phyloP scores from a whole-genome alignment of 345 rosid species.

The Gossypium rotundifolium region DNA sequence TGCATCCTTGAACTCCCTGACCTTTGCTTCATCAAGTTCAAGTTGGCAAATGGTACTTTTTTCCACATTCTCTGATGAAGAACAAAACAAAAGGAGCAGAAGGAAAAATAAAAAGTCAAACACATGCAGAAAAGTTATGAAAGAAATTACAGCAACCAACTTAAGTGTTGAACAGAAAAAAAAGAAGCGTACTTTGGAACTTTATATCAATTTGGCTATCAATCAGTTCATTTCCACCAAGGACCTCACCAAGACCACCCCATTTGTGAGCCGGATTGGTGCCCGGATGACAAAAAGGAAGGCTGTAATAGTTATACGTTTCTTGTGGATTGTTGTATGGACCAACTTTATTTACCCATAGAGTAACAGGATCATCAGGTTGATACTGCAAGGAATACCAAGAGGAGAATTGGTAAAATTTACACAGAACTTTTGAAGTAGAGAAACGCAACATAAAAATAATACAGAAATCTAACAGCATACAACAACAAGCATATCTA shows the following conservation, averaged over 20 bases:
- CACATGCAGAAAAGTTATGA: neutral
- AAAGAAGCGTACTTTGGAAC: constrained; percentile 59
- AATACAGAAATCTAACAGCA: neutral
- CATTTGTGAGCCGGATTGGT: constrained; percentile 74
- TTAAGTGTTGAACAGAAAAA: neutral
- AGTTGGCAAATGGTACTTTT: constrained; percentile 52
- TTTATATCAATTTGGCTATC: constrained; percentile 83
- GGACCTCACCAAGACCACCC: constrained; percentile 99
- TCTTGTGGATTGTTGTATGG: constrained; percentile 99
- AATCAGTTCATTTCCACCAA: constrained; percentile 98
- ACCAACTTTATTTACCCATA: constrained; percentile 99
- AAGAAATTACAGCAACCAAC: constrained; percentile 4
- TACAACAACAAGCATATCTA: neutral
- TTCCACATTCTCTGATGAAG: constrained; percentile 56
- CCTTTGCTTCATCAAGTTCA: constrained; percentile 66
- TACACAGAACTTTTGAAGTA: neutral
- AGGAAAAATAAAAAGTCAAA: neutral
- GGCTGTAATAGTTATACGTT: constrained; percentile 97
- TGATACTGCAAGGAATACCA: constrained; percentile 56
- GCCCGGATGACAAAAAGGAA: constrained; percentile 84
- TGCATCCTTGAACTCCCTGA: constrained; percentile 84
- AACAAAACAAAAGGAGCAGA: neutral
- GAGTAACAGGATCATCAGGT: constrained; percentile 67
- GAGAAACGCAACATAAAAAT: neutral
- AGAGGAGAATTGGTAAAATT: neutral